These are phyloP conservation scores for Solanum clarkiae DNA, from an alignment of 257 asterid species.

Conservation along the genomic window DNA sequence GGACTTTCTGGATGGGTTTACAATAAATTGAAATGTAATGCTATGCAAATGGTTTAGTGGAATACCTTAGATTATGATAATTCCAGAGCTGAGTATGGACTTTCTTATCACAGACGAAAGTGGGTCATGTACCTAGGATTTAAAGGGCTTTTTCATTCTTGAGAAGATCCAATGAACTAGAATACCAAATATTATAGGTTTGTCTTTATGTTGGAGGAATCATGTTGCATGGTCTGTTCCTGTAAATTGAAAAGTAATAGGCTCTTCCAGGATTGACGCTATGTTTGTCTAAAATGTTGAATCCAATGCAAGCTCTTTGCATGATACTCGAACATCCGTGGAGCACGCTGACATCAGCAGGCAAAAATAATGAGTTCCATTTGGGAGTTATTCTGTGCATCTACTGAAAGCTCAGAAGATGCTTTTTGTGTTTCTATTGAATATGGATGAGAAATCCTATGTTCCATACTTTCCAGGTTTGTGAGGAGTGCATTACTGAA, in stretches of 20 bases:
- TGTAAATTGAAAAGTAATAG: neutral
- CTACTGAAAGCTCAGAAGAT: neutral
- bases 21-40: neutral
- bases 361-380: neutral
- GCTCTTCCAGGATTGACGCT: neutral
- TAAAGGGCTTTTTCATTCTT: neutral
- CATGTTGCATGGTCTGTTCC: neutral
- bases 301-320: neutral
- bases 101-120: neutral
- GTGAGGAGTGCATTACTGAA: slow-evolving; percentile 95
- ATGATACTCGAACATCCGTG: neutral
- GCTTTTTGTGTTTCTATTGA: neutral
- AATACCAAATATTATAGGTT: neutral
- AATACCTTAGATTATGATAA: neutral
- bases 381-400: neutral
- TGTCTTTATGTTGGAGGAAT: neutral
- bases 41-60: neutral
- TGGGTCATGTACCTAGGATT: neutral
- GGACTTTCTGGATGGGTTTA: neutral
- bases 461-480: slow-evolving; percentile 37
- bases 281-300: neutral
- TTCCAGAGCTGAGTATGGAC: neutral
- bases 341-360: neutral
- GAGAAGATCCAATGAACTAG: neutral
- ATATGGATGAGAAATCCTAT: neutral